Conservation (phyloP, 2,329 filamentous ascomycete species). For the Trichoderma koningii region DNA sequence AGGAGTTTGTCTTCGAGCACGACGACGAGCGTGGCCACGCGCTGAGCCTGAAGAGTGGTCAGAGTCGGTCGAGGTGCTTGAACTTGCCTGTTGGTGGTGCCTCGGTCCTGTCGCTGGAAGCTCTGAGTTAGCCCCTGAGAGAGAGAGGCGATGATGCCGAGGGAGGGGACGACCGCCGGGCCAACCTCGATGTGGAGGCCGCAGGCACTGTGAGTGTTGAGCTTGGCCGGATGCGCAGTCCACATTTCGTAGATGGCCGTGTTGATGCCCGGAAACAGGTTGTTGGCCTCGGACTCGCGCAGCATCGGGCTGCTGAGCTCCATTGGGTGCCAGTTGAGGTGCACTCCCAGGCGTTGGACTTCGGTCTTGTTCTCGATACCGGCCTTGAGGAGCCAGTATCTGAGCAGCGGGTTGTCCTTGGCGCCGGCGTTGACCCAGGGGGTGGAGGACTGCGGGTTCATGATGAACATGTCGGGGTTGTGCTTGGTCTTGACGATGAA, state of each 20-base stretch:
- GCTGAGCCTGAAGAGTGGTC: slow-evolving; percentile 73
- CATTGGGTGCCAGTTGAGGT: slow-evolving; percentile 9
- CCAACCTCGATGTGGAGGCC: slow-evolving; percentile 30
- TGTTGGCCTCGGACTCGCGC: slow-evolving; percentile 23
- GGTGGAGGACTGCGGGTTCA: slow-evolving; percentile 11
- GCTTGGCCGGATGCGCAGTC: not conserved
- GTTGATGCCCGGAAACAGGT: slow-evolving; percentile 22
- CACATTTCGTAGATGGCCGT: slow-evolving; percentile 22
- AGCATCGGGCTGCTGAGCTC: slow-evolving; percentile 30
- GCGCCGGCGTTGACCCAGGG: not conserved
- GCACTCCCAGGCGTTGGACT: not conserved
- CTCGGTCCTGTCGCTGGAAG: not conserved
- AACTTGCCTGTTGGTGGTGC: not conserved
- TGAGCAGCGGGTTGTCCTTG: slow-evolving; percentile 7
- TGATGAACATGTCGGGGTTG: slow-evolving; percentile 22
- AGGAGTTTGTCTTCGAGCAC: slow-evolving; percentile 29
- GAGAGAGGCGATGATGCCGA: not conserved
- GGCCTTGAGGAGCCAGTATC: slow-evolving; percentile 27
- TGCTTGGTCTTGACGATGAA: slow-evolving; percentile 22
- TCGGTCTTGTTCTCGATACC: not conserved
- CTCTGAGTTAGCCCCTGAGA: not conserved
- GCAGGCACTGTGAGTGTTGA: slow-evolving; percentile 20
- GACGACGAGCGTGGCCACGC: slow-evolving; percentile 70
- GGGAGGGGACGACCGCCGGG: not conserved
- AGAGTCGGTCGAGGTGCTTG: not conserved